phyloP scores from a whole-genome alignment of 2,329 filamentous ascomycete genomes.

The Diaporthe batatas region DNA sequence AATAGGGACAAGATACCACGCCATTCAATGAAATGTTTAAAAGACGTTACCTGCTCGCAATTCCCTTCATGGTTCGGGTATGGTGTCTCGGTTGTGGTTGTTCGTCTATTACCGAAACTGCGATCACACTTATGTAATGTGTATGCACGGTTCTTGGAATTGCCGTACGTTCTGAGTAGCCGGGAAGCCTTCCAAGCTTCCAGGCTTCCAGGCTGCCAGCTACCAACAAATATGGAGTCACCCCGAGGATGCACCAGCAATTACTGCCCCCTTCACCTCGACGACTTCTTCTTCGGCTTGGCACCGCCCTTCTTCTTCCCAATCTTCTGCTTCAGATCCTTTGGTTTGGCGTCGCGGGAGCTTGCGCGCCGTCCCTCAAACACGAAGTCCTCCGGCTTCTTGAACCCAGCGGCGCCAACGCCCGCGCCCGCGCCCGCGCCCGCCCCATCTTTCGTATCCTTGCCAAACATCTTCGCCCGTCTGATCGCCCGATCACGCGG shows the following conservation, averaged over 20 bases:
- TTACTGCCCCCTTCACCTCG: conserved; percentile 27
- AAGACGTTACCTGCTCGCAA: not conserved
- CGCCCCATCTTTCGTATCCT: conserved; percentile 46
- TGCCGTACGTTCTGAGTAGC: conserved; percentile 2
- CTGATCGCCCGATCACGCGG: conserved; percentile 29
- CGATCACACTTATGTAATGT: conserved; percentile 28
- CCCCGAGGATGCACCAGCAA: not conserved
- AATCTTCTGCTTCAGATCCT: conserved; percentile 71
- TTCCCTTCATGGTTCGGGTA: not conserved
- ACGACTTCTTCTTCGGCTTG: conserved; percentile 52
- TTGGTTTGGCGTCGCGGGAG: conserved; percentile 73
- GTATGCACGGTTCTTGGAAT: conserved; percentile 22
- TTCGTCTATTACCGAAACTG: conserved; percentile 12
- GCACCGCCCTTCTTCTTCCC: conserved; percentile 59
- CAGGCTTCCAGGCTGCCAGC: conserved; percentile 19
- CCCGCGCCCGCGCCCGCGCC: conserved; percentile 47
- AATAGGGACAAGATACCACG: conserved; percentile 38
- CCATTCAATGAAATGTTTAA: conserved; percentile 14
- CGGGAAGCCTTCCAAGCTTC: conserved; percentile 20
- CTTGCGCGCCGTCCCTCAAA: conserved; percentile 86
- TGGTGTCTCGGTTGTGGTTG: not conserved
- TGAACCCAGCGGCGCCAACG: conserved; percentile 57
- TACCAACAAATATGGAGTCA: conserved; percentile 4
- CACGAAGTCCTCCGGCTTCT: conserved; percentile 78
- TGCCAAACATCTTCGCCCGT: conserved; percentile 22